Evolutionary conservation across 2,329 filamentous ascomycete species (phyloP).

Genomic region (Arthrobotrys sinensis): DNA sequence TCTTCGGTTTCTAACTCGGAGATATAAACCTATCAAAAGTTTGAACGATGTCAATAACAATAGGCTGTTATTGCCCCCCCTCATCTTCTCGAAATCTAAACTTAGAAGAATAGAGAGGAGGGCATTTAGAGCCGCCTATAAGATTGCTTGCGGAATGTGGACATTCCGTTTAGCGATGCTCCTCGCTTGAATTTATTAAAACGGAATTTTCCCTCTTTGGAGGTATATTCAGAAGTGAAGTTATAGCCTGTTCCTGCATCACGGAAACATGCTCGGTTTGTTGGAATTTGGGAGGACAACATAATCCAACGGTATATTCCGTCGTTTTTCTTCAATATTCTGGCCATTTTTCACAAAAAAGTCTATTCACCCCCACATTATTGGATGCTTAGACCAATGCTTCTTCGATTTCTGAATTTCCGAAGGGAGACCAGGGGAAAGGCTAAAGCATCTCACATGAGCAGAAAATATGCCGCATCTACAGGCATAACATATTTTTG

Average conservation of each 20-base stretch:
- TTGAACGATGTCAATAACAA: not conserved
- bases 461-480: slow-evolving; percentile 44
- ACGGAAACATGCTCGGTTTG: slow-evolving; percentile 22
- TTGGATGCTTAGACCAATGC: slow-evolving; percentile 29
- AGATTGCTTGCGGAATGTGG: slow-evolving; percentile 24
- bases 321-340: slow-evolving; percentile 28
- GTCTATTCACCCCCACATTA: slow-evolving; percentile 11
- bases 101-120: slow-evolving; percentile 9
- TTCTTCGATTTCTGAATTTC: slow-evolving; percentile 1
- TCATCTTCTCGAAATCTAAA: slow-evolving; percentile 3
- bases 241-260: slow-evolving; percentile 36
- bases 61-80: slow-evolving; percentile 15
- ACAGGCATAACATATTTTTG: slow-evolving; percentile 8
- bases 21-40: not conserved
- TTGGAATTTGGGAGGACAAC: slow-evolving; percentile 14
- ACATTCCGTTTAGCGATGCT: slow-evolving; percentile 21
- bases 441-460: slow-evolving; percentile 9
- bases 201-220: slow-evolving; percentile 31
- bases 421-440: slow-evolving; percentile 9
- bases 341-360: not conserved
- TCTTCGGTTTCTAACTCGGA: not conserved
- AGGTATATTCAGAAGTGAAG: not conserved
- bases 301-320: slow-evolving; percentile 25
- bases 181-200: slow-evolving; percentile 18
- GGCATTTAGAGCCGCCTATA: not conserved